These are phyloP conservation scores for Cynanchum wilfordii DNA, from an alignment of 257 asterid genomes.

Conservation along the genomic window DNA sequence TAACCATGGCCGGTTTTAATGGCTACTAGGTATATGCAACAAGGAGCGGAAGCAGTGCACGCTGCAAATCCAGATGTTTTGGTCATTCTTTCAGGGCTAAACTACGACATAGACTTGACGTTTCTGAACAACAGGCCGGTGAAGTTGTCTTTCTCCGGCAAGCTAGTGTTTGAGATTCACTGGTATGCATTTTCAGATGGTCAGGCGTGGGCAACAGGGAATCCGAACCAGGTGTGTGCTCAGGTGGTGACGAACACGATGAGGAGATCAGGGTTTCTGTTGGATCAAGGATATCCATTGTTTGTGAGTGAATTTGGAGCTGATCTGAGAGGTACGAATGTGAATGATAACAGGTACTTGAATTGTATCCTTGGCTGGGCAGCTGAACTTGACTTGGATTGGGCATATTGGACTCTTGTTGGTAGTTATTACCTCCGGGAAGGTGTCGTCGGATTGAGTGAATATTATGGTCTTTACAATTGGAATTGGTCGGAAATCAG, in stretches of 20 bases:
- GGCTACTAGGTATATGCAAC: conserved; percentile 5
- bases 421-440: conserved; percentile 79
- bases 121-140: conserved; percentile 46
- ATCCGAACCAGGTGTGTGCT: conserved; percentile 79
- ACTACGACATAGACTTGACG: conserved; percentile 62
- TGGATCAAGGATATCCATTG: conserved; percentile 87
- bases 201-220: conserved; percentile 56
- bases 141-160: conserved; percentile 46
- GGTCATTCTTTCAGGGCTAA: conserved; percentile 68
- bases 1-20: neutral
- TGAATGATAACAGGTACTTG: conserved; percentile 77
- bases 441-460: conserved; percentile 61
- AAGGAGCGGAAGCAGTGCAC: conserved; percentile 89
- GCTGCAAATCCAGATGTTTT: conserved; percentile 70
- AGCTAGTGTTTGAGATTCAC: conserved; percentile 72
- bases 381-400: conserved; percentile 74
- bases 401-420: conserved; percentile 86
- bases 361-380: conserved; percentile 92
- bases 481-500: conserved; percentile 75
- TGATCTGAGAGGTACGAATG: conserved; percentile 74
- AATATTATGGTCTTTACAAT: conserved; percentile 62
- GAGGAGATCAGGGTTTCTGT: conserved; percentile 50
- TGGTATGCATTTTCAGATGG: conserved; percentile 85
- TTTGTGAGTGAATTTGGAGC: conserved; percentile 83
- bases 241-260: conserved; percentile 34